phyloP scores from a whole-genome alignment of 176 grass and related monocot species.

The Avena eriantha region DNA sequence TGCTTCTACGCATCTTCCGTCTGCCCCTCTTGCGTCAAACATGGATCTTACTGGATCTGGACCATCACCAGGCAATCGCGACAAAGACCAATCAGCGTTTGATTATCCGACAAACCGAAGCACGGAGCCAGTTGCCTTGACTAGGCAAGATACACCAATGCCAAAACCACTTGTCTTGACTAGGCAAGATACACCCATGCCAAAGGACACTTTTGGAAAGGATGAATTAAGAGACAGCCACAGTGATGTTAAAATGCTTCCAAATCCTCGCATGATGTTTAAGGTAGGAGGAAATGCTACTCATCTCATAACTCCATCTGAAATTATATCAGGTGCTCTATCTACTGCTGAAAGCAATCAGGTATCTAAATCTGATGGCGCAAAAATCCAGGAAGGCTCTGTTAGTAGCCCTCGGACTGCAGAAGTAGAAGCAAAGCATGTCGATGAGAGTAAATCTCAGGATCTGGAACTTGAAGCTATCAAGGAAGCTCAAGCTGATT shows the following conservation, averaged over 20 bases:
- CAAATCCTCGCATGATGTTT: conserved; percentile 79
- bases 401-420: conserved; percentile 41
- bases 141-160: conserved; percentile 55
- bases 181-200: conserved; percentile 41
- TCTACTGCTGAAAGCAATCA: conserved; percentile 61
- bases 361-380: conserved; percentile 52
- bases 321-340: conserved; percentile 88
- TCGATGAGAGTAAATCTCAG: conserved; percentile 52
- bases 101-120: conserved; percentile 55
- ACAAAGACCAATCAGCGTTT: conserved; percentile 54
- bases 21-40: conserved; percentile 55
- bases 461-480: conserved; percentile 53
- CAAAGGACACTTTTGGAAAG: conserved; percentile 58
- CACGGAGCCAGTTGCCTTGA: conserved; percentile 49
- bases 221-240: conserved; percentile 55
- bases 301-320: conserved; percentile 94
- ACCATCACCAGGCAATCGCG: conserved; percentile 54
- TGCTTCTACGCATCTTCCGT: conserved; percentile 48
- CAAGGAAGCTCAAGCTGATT: conserved; percentile 59
- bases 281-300: conserved; percentile 69
- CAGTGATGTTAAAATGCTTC: conserved; percentile 54
- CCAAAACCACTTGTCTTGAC: conserved; percentile 37
- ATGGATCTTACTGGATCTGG: conserved; percentile 57
- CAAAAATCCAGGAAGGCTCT: conserved; percentile 53
- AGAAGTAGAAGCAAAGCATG: conserved; percentile 53